Evolutionary conservation across 1,284 basidiomycete genomes (phyloP).

Genomic region (Cutaneotrichosporon cyanovorans): DNA sequence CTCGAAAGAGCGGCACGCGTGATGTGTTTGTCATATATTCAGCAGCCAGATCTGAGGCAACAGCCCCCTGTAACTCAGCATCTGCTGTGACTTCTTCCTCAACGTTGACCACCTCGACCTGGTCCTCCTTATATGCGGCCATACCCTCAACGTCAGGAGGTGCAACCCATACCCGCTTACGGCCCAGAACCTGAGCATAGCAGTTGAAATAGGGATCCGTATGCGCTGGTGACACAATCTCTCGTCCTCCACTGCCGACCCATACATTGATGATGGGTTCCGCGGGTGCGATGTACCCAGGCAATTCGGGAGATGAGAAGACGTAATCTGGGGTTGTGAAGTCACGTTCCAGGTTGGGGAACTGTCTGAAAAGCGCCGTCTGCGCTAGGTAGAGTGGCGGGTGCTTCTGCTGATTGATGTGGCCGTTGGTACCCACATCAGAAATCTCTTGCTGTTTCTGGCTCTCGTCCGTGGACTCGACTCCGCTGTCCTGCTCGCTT

Average conservation of each 20-base stretch:
- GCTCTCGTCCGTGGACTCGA: not conserved
- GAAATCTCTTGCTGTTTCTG: too few species aligned
- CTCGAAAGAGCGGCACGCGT: conserved; percentile 29
- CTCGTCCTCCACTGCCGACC: conserved; percentile 66
- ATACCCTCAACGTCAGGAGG: conserved; percentile 53
- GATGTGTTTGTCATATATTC: conserved; percentile 48
- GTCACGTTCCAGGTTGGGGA: conserved; percentile 67
- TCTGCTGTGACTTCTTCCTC: too few species aligned
- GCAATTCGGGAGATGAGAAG: conserved; percentile 51
- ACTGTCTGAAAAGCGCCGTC: conserved; percentile 75
- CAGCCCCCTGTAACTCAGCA: too few species aligned
- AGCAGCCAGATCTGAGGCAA: conserved; percentile 10
- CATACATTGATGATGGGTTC: conserved; percentile 70
- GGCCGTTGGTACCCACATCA: too few species aligned
- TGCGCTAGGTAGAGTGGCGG: conserved; percentile 76
- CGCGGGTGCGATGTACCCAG: conserved; percentile 57
- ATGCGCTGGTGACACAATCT: conserved; percentile 70
- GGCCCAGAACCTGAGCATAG: conserved; percentile 82
- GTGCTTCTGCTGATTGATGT: conserved; percentile 1
- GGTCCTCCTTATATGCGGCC: too few species aligned
- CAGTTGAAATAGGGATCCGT: conserved; percentile 93
- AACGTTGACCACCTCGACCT: not conserved
- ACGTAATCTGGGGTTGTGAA: conserved; percentile 79
- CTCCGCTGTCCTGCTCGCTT: not conserved
- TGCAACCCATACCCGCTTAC: conserved; percentile 87